phyloP scores from a whole-genome alignment of 164 flowering plant genomes.

The Umbilicus rupestris region DNA sequence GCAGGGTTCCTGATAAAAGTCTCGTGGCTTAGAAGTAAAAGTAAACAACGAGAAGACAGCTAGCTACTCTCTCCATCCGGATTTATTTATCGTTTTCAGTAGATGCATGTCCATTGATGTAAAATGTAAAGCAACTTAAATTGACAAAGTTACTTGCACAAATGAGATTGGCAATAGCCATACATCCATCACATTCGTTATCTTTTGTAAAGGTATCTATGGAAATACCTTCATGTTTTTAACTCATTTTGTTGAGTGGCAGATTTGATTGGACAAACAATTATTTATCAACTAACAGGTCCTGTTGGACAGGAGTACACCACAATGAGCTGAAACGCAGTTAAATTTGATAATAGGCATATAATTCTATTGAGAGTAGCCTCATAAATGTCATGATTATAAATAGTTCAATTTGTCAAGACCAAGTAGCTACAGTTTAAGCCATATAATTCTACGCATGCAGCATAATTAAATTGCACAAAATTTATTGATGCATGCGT shows the following conservation, averaged over 20 bases:
- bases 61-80: not conserved
- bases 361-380: too few relatives aligned
- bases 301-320: not conserved
- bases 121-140: too few relatives aligned
- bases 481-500: not conserved
- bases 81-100: not conserved
- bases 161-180: not conserved
- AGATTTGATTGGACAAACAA: not conserved
- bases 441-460: not conserved
- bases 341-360: too few relatives aligned
- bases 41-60: not conserved
- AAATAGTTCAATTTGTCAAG: too few relatives aligned
- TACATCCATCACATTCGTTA: not conserved
- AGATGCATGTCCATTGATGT: too few relatives aligned
- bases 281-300: not conserved
- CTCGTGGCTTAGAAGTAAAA: too few relatives aligned
- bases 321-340: not conserved
- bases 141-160: too few relatives aligned
- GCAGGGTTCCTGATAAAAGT: not conserved
- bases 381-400: too few relatives aligned
- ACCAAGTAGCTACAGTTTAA: not conserved
- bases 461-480: not conserved
- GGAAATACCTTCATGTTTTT: not conserved
- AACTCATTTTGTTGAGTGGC: not conserved
- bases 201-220: not conserved